These are phyloP conservation scores for Dictyophora rubrovolvata DNA, from an alignment of 768 basidiomycete species.

Conservation along the genomic window DNA sequence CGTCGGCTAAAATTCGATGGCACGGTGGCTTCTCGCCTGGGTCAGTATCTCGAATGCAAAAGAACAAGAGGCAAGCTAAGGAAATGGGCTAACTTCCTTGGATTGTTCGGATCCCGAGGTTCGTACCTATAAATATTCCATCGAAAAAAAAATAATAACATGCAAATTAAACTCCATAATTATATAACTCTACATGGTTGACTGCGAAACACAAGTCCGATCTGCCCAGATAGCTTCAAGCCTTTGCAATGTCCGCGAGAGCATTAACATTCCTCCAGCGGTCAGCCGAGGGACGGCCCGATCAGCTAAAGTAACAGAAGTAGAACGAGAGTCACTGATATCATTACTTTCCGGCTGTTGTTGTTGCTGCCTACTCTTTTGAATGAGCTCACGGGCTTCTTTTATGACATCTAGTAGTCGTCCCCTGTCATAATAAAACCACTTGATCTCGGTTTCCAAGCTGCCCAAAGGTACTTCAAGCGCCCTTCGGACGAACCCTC, in stretches of 20 bases:
- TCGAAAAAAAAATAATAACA: not conserved
- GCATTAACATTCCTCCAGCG: constrained; percentile 65
- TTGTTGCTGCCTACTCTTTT: constrained; percentile 45
- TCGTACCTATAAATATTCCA: not conserved
- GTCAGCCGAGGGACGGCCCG: constrained; percentile 66
- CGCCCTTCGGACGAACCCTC: constrained; percentile 84
- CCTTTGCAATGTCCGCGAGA: constrained; percentile 65
- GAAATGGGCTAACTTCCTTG: no score
- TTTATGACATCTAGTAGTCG: constrained; percentile 59
- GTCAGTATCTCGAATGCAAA: no score
- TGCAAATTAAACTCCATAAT: not conserved
- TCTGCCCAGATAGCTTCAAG: constrained; percentile 31
- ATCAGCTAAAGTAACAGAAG: constrained; percentile 27
- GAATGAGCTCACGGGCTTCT: constrained; percentile 53
- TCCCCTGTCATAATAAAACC: constrained; percentile 58
- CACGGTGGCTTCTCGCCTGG: no score
- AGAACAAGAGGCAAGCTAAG: no score
- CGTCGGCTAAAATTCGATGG: no score
- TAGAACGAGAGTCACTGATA: constrained; percentile 15
- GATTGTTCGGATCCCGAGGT: no score
- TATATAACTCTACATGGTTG: not conserved
- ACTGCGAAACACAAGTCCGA: not conserved
- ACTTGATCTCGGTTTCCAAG: constrained; percentile 60
- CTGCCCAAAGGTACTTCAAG: constrained; percentile 68
- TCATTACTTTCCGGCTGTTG: no score